These are phyloP conservation scores for Colletotrichum spinosum DNA, from an alignment of 2,329 filamentous ascomycete genomes.

Conservation along the genomic window DNA sequence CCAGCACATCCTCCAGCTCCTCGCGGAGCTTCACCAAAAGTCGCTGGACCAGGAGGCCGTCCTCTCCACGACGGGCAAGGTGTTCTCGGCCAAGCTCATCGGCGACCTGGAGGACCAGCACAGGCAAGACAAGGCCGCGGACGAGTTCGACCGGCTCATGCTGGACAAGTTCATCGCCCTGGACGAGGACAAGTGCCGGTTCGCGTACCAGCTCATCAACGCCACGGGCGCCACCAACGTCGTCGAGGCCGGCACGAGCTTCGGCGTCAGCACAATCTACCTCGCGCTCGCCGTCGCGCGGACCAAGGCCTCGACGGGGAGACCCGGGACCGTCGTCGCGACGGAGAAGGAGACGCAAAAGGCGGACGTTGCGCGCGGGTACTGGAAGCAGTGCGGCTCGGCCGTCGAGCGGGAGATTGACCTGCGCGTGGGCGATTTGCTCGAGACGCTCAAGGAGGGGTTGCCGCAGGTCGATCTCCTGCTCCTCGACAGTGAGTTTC, in stretches of 20 bases:
- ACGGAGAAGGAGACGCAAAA: conserved; percentile 70
- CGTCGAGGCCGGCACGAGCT: conserved; percentile 71
- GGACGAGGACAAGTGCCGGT: conserved; percentile 67
- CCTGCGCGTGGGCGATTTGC: conserved; percentile 67
- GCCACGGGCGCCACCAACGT: conserved; percentile 61
- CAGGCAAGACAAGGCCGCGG: conserved; percentile 12
- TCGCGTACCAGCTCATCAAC: conserved; percentile 65
- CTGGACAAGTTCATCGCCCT: conserved; percentile 69
- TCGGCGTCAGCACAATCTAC: conserved; percentile 72
- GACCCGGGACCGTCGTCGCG: conserved; percentile 62
- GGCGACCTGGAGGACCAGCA: conserved; percentile 40
- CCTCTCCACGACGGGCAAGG: conserved; percentile 22
- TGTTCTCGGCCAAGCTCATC: conserved; percentile 24
- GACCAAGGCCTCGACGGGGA: conserved; percentile 48
- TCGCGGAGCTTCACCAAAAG: conserved; percentile 22
- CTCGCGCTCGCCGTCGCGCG: conserved; percentile 67
- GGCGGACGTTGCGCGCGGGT: conserved; percentile 59
- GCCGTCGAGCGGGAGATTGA: conserved; percentile 64
- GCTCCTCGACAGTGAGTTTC: conserved; percentile 68
- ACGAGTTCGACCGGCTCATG: conserved; percentile 19
- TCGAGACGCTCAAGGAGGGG: conserved; percentile 61
- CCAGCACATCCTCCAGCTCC: conserved; percentile 27
- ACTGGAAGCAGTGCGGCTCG: conserved; percentile 65
- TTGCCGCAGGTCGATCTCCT: conserved; percentile 67
- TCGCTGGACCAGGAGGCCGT: conserved; percentile 29